Evolutionary conservation across 2,329 filamentous ascomycete species (phyloP).

Genomic region (Teratosphaeria destructans): DNA sequence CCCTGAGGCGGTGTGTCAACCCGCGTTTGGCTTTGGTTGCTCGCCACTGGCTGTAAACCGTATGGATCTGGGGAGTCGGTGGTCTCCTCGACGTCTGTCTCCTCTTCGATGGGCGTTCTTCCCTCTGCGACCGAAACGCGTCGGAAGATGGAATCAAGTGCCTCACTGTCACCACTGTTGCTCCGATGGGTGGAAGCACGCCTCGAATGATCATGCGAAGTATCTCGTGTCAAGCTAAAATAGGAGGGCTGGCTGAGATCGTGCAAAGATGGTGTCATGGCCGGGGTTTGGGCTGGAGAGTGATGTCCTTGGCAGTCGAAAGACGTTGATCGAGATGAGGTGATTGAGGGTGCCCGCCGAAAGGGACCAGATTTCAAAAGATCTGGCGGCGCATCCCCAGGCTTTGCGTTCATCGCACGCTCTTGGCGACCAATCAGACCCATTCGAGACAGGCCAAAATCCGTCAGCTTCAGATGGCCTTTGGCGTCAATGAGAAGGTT

Average conservation of each 20-base stretch:
- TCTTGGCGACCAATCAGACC: slow-evolving; percentile 94
- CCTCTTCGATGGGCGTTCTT: slow-evolving; percentile 62
- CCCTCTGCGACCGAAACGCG: slow-evolving; percentile 50
- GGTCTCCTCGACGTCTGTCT: slow-evolving; percentile 57
- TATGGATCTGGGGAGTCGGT: slow-evolving; percentile 65
- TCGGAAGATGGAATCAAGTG: slow-evolving; percentile 69
- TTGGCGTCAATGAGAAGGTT: slow-evolving; percentile 95
- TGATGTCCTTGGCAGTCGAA: slow-evolving; percentile 74
- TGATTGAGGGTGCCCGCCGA: slow-evolving; percentile 70
- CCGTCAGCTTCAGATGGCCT: slow-evolving; percentile 90
- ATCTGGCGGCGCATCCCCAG: slow-evolving; percentile 79
- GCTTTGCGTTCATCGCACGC: slow-evolving; percentile 68
- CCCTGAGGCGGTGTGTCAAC: slow-evolving; percentile 49
- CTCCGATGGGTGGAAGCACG: slow-evolving; percentile 75
- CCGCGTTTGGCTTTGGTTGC: slow-evolving; percentile 32
- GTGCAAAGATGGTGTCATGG: slow-evolving; percentile 68
- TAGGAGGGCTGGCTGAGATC: slow-evolving; percentile 81
- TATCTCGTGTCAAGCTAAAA: slow-evolving; percentile 64
- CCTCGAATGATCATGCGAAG: slow-evolving; percentile 44
- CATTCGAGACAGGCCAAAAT: slow-evolving; percentile 96
- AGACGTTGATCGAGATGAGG: slow-evolving; percentile 85
- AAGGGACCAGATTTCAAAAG: slow-evolving; percentile 88
- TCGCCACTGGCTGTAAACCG: slow-evolving; percentile 50
- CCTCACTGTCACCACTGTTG: slow-evolving; percentile 86
- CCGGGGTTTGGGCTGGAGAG: slow-evolving; percentile 75